Base-by-base conservation (phyloP, 768 basidiomycete genomes). In the Cantharellus anzutake region DNA sequence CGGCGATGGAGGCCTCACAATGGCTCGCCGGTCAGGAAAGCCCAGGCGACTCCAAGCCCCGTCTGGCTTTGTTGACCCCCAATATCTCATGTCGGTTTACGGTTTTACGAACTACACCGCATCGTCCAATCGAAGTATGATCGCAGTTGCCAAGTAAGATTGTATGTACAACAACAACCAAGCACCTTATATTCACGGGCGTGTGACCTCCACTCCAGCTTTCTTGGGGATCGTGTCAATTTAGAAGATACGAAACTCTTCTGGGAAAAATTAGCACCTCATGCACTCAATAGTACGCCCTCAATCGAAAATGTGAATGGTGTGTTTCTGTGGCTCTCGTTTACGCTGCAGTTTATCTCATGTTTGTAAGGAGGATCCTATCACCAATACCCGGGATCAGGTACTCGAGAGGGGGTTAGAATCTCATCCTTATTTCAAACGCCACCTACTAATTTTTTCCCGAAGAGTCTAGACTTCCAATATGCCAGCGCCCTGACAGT, bases 351-450 rank as follows among this genome's bases (percentile, higher is more conserved):
- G 37, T 55, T 55, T 7, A 11, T 7, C 34, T 7, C 52, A 7
- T 11, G 7, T 35, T 55, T n/a, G 11, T 48, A 7, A 83, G 84
- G 78, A 56, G 83, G 82, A 2, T 42, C 70, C 60, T 83, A 86
- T 65, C 73, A 75, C 60, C 83, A 87, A 66, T 78, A 63, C 53
- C 50, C 70, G n/a, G 68, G 68, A 0, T 68, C 71, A 11, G 79
- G 83, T 14, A 83, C 83, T 1, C 65, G 60, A 2, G 86, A 88
- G 67, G 84, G 83, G 2, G 52, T 55, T n/a, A 11, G 52, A 11
- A 29, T 11, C 29, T 55, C 52, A 55, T 34, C 52, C 16, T 34
- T 11, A 14, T 35, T 34, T 55, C 7, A 11, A 55, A 35, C 52
- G 16, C 7, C 37, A 35, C 11, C 16, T 55, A 55, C 34, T 55